A percentile compares a stretch with the other conserved stretches of the same genome.
Evolutionary conservation across 345 rosid genomes (phyloP).

Genomic region (Mercurialis annua): DNA sequence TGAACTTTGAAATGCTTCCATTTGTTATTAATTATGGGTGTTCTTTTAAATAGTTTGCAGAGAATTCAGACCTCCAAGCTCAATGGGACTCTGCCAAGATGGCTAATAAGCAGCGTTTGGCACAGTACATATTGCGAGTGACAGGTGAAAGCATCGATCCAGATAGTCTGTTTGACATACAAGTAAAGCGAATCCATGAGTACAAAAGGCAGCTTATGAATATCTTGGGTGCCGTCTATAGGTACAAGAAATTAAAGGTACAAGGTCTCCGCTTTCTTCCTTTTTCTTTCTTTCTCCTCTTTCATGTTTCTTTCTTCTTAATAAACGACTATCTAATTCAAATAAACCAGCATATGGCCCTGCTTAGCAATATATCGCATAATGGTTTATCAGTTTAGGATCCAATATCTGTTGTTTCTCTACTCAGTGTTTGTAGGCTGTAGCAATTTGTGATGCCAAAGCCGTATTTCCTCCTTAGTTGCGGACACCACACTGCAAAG

Average conservation of each 20-base stretch:
- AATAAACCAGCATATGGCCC: background rate
- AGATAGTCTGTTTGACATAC: conserved; percentile 85
- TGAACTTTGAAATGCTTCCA: conserved; percentile 8
- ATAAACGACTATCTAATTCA: background rate
- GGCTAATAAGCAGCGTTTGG: conserved; percentile 82
- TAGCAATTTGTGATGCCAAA: background rate
- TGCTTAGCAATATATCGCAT: background rate
- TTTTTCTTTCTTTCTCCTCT: background rate
- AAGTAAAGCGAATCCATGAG: conserved; percentile 97
- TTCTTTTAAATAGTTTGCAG: conserved; percentile 64
- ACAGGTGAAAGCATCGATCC: conserved; percentile 81
- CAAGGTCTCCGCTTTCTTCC: background rate
- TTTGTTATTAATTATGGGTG: conserved; percentile 18
- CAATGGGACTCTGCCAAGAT: conserved; percentile 94
- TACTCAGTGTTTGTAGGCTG: background rate
- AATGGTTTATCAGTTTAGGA: background rate
- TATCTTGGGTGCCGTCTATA: conserved; percentile 79
- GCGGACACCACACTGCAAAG: no score
- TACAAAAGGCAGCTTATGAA: conserved; percentile 94
- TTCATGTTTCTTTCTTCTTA: background rate
- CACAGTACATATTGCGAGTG: conserved; percentile 60
- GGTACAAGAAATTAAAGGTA: conserved; percentile 95
- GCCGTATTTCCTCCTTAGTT: no score
- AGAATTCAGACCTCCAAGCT: conserved; percentile 64
- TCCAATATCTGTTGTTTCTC: conserved; percentile 2